Conservation (phyloP, 2,329 filamentous ascomycete genomes). For the Dryadomyces quercivorus region DNA sequence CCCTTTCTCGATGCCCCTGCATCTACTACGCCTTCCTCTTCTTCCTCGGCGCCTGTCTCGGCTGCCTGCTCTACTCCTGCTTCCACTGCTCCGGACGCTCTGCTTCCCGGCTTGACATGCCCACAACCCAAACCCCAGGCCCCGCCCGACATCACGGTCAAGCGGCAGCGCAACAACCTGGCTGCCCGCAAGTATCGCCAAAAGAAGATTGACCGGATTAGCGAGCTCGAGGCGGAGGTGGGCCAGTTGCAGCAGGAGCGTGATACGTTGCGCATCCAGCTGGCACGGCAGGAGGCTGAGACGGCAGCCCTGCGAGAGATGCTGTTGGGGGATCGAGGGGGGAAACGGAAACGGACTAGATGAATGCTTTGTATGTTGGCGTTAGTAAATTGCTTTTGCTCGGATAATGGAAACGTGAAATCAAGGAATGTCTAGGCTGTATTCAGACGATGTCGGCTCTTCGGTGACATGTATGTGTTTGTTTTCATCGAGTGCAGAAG, state of each 20-base stretch:
- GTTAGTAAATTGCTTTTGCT: background rate
- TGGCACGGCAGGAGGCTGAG: conserved; percentile 48
- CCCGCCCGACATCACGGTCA: conserved; percentile 20
- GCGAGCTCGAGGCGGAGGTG: conserved; percentile 40
- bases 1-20: background rate
- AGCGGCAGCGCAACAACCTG: conserved; percentile 49
- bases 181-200: conserved; percentile 52
- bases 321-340: conserved; percentile 12
- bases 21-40: background rate
- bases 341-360: background rate
- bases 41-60: background rate
- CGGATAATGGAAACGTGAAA: background rate
- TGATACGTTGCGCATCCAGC: conserved; percentile 41
- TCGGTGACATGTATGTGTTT: background rate
- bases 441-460: background rate
- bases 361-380: background rate
- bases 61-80: background rate
- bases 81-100: background rate
- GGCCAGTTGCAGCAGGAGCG: conserved; percentile 39
- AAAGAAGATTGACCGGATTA: conserved; percentile 48
- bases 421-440: background rate
- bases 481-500: background rate
- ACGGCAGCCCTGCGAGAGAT: conserved; percentile 39
- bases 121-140: no score
- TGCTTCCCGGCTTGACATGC: background rate